Evolutionary conservation across 345 rosid genomes (phyloP), one percentile per base, ranked within the genome.

Genomic region (Geranium brycei): DNA sequence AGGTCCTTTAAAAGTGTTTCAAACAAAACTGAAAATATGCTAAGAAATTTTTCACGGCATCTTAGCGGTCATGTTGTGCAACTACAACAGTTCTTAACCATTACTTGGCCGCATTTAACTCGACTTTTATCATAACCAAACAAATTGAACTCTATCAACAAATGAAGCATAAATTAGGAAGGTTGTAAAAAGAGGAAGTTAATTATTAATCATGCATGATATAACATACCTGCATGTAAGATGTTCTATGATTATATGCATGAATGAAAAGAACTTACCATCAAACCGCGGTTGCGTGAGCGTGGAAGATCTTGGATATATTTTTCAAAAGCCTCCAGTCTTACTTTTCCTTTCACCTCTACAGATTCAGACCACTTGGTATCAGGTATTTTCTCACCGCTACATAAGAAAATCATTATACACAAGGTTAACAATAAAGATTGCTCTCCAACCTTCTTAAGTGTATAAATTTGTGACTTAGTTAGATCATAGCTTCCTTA

Each of bases 291-390:
- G 56, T 62, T 68, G 70, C 73, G 70, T 58, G 79, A 75, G 61
- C 66, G 71, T 62, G 76, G 69, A 59, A 75, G 70, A 69, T 71
- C 79, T 59, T 75, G 75, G 56, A 75, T 68, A 72, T 68, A 75
- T 65, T 60, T 71, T 72, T 71, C 79, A 71, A 75, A 75, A 62
- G 75, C 76, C 6, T 71, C 75, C 59, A 71, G 60, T 56, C 64
- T 75, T 19, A 75, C 79, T 68, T 75, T 75, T 40, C 79, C 79
- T 71, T 75, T 75, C 55, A 75, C 79, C 65, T 75, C 73, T 30
- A 69, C 68, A 68, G 55, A 19, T 11, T 68, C 68, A 59, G 76
- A 57, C 79, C 79, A 75, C 67, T 71, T 59, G 61, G 60, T 17
- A 68, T 65, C 60, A 40, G 58, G 75, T 72, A 71, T 71, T 72